Base-by-base conservation (phyloP, 352 stramenopile species). In the Phytophthora fragariae region DNA sequence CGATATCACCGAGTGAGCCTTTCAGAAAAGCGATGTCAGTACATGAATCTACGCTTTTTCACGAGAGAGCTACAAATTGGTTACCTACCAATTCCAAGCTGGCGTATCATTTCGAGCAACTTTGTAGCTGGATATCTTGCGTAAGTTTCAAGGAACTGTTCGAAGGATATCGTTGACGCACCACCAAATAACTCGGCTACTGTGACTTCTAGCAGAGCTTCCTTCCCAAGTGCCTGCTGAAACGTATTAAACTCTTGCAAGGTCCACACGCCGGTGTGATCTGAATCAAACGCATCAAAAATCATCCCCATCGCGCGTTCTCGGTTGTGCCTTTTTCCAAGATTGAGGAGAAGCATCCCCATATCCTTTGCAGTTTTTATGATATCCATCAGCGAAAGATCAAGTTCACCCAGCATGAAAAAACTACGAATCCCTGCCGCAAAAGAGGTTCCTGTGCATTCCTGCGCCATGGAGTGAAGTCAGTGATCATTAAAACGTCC, bases 241-340 rank as follows among this genome's bases (percentile, higher is more conserved):
- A 91, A 88, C 3, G 61, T 53, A 37, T 93, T 93, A 57, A 92
- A 93, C 29, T 92, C 79, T 75, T 90, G 77, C 1, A 88, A 57
- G 37, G 64, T 76, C 70, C 83, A 85, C 24, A 68, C 67, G 2
- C 73, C 77, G 59, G 75, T 82, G 17, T 78, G 73, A 27, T 89
- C 70, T 3, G 65, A 27, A 62, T 89, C 84, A 55, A 88, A 89
- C 2, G 55, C 37, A 27, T 77, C 49, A 65, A 90, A 92, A 33
- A 89, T 73, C 14, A 76, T 73, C 9, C 55, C 64, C 15, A 88
- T 76, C 1, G 80, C 50, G 1, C 54, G 60, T 58, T 89, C 62
- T 41, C 84, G 82, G 49, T 82, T 83, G 39, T 77, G 72, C n/a
- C 54, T 67, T 68, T 86, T 86, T 8, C 73, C 63, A 15, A 92